These are phyloP conservation scores for Coniochaeta ligniaria DNA, from an alignment of 2,329 filamentous ascomycete species.

Conservation along the genomic window DNA sequence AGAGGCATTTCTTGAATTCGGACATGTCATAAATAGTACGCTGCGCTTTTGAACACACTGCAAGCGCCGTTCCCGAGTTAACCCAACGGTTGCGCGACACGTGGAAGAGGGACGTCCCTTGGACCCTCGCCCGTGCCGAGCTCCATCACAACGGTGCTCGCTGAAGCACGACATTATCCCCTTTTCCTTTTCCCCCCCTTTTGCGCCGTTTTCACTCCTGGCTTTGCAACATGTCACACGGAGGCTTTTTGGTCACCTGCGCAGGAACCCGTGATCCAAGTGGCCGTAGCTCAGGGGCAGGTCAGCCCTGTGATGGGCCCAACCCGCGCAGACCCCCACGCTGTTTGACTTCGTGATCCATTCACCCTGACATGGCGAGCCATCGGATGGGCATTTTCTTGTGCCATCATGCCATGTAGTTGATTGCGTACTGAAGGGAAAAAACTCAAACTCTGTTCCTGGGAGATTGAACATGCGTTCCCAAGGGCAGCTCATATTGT, in stretches of 20 bases:
- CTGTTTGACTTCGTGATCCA: background rate
- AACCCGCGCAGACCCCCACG: background rate
- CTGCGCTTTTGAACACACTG: background rate
- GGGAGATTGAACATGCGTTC: no score
- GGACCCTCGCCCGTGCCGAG: background rate
- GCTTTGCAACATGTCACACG: background rate
- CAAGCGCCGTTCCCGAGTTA: background rate
- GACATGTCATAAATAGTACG: background rate
- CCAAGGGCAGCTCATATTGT: no score
- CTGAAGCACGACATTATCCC: background rate
- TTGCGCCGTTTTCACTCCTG: background rate
- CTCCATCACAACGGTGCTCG: background rate
- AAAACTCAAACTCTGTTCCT: no score
- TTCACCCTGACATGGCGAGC: no score
- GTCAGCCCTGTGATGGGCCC: background rate
- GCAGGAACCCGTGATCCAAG: slow-evolving; percentile 2
- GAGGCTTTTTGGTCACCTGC: background rate
- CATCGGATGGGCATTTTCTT: no score
- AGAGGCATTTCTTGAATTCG: background rate
- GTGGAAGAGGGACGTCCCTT: background rate
- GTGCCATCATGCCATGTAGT: no score
- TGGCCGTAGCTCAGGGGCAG: background rate
- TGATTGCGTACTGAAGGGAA: no score
- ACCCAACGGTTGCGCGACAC: background rate
- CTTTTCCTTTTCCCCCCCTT: background rate